phyloP scores from a whole-genome alignment of 768 basidiomycete species.

The Termitomyces sp. region DNA sequence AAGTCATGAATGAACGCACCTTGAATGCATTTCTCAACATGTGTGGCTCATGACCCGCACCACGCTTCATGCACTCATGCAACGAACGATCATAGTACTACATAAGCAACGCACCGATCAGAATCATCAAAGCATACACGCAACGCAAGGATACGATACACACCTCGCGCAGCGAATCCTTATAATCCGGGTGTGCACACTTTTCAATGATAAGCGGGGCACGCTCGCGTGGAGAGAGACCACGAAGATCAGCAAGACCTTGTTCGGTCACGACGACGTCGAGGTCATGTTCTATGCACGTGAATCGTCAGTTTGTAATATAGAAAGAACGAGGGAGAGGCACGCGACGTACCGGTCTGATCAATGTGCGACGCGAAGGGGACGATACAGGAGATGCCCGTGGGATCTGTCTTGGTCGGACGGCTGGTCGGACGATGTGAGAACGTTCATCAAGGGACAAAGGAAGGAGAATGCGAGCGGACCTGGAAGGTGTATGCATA shows the following conservation, averaged over 20 bases:
- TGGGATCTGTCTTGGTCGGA: constrained; percentile 41
- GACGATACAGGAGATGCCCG: constrained; percentile 44
- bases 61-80: constrained; percentile 36
- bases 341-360: constrained; percentile 33
- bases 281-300: constrained; percentile 35
- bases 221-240: constrained; percentile 39
- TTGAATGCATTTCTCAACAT: constrained; percentile 29
- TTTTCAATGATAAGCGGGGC: constrained; percentile 41
- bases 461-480: not conserved
- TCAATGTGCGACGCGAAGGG: constrained; percentile 43
- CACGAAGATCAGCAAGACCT: constrained; percentile 42
- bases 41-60: constrained; percentile 43
- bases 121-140: not conserved
- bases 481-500: constrained; percentile 45
- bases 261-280: constrained; percentile 45
- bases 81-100: constrained; percentile 39
- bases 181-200: constrained; percentile 43
- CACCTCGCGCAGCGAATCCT: constrained; percentile 33
- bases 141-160: not conserved
- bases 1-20: not conserved
- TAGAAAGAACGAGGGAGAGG: not conserved
- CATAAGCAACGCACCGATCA: not conserved
- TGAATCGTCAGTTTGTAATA: not conserved
- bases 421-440: constrained; percentile 19
- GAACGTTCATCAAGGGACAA: not conserved